A percentile compares a stretch with the other conserved stretches of the same genome.
Conservation (phyloP, 2,329 filamentous ascomycete genomes). For the Fusarium sp. region DNA sequence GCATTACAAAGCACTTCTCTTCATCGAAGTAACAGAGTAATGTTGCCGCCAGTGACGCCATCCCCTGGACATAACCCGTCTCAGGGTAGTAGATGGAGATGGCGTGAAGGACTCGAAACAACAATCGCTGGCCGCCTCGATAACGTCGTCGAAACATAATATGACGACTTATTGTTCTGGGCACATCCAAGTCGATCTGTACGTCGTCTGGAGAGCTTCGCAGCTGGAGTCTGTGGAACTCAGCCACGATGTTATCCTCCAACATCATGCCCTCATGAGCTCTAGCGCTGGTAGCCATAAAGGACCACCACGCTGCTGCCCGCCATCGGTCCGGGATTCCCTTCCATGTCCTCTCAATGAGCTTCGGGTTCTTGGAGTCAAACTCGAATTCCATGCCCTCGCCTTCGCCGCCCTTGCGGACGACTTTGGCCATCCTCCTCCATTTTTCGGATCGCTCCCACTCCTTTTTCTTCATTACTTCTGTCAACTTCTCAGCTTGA, state of each 20-base stretch:
- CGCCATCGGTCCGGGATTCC: conserved; percentile 98
- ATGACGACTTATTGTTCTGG: conserved; percentile 92
- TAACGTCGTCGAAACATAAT: conserved; percentile 97
- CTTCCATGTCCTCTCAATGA: conserved; percentile 95
- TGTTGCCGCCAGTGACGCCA: conserved; percentile 93
- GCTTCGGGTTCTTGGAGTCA: conserved; percentile 83
- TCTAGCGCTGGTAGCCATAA: conserved; percentile 82
- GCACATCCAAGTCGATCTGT: conserved; percentile 97
- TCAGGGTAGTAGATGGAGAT: conserved; percentile 91
- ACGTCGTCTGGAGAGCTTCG: conserved; percentile 88
- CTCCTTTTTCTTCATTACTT: conserved; percentile 73
- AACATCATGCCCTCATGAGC: conserved; percentile 69
- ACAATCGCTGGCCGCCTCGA: conserved; percentile 87
- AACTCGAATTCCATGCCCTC: conserved; percentile 77
- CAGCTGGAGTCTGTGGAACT: conserved; percentile 80
- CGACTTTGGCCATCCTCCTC: conserved; percentile 73
- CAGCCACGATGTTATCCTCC: conserved; percentile 78
- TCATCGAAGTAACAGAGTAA: conserved; percentile 97
- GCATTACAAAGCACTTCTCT: conserved; percentile 93
- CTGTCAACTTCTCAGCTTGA: conserved; percentile 64
- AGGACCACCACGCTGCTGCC: conserved; percentile 93
- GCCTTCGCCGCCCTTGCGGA: conserved; percentile 63
- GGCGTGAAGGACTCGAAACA: conserved; percentile 93
- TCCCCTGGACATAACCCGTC: conserved; percentile 96
- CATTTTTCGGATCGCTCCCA: conserved; percentile 74